phyloP scores from a whole-genome alignment of 1,139 yeast species.

The Zygoascus sp. region DNA sequence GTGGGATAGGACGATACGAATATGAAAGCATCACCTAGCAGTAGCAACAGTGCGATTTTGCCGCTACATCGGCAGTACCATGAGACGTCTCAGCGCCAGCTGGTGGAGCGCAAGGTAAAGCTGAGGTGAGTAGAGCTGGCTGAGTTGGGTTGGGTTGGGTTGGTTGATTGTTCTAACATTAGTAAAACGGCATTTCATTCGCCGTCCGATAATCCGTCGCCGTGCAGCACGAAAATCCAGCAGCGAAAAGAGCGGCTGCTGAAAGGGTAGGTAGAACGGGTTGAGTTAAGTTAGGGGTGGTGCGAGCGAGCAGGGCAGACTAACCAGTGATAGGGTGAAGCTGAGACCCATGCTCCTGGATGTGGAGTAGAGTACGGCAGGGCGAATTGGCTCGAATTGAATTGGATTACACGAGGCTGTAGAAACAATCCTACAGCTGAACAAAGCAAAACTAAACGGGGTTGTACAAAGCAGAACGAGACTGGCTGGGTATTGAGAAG shows the following conservation, averaged over 20 bases:
- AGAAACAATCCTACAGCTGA: too few relatives aligned
- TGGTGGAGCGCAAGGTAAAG: slow-evolving; percentile 23
- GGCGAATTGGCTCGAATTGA: not conserved
- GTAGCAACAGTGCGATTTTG: not conserved
- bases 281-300: too few relatives aligned
- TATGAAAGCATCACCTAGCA: slow-evolving; percentile 18
- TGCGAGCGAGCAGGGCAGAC: too few relatives aligned
- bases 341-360: slow-evolving; percentile 4
- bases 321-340: slow-evolving; percentile 9
- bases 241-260: slow-evolving; percentile 21
- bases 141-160: not conserved
- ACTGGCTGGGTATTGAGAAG: too few relatives aligned
- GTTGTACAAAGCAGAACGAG: too few relatives aligned
- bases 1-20: too few relatives aligned
- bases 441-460: too few relatives aligned
- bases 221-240: slow-evolving; percentile 25
- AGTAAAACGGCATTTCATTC: slow-evolving; percentile 26
- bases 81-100: slow-evolving; percentile 12
- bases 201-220: slow-evolving; percentile 28
- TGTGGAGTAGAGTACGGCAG: not conserved
- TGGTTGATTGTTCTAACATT: slow-evolving; percentile 6
- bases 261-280: slow-evolving; percentile 5
- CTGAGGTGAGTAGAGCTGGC: slow-evolving; percentile 24
- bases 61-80: slow-evolving; percentile 8
- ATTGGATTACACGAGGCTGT: too few relatives aligned